A percentile compares a stretch with the other conserved stretches of the same genome.
Evolutionary conservation across 2,329 filamentous ascomycete genomes (phyloP).

Genomic region (Hymenoscyphus fraxineus): DNA sequence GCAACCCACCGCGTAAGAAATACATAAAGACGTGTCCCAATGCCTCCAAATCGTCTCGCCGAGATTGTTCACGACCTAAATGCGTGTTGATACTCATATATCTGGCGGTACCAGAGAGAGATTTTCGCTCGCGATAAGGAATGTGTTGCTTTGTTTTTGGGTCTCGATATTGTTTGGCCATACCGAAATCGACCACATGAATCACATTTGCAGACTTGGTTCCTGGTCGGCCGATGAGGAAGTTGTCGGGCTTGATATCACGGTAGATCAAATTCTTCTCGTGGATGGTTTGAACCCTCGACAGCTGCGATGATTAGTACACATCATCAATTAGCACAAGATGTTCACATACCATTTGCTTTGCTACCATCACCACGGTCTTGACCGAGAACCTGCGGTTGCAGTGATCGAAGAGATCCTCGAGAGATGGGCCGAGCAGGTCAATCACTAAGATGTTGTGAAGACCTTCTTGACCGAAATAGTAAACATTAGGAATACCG

Average conservation of each 20-base stretch:
- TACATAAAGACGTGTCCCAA: constrained; percentile 73
- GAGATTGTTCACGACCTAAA: constrained; percentile 90
- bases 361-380: constrained; percentile 98
- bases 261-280: constrained; percentile 99
- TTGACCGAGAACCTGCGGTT: constrained; percentile 93
- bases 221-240: constrained; percentile 87
- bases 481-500: constrained; percentile 98
- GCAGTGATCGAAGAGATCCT: constrained; percentile 97
- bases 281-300: constrained; percentile 88
- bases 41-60: constrained; percentile 92
- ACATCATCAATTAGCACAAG: background rate
- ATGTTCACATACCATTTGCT: constrained; percentile 75
- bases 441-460: constrained; percentile 99
- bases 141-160: constrained; percentile 99
- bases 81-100: constrained; percentile 99
- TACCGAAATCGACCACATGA: constrained; percentile 97
- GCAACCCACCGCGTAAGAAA: constrained; percentile 66
- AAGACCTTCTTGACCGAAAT: constrained; percentile 96
- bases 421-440: constrained; percentile 86
- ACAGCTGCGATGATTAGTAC: constrained; percentile 55
- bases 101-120: constrained; percentile 88
- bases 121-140: constrained; percentile 94
- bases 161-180: constrained; percentile 99
- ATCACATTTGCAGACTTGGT: constrained; percentile 97
- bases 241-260: constrained; percentile 99